Percentiles rank a stretch among this genome's conserved stretches.
Evolutionary conservation across 176 grass and related monocot species (phyloP).

Genomic region (Eremochloa ophiuroides): DNA sequence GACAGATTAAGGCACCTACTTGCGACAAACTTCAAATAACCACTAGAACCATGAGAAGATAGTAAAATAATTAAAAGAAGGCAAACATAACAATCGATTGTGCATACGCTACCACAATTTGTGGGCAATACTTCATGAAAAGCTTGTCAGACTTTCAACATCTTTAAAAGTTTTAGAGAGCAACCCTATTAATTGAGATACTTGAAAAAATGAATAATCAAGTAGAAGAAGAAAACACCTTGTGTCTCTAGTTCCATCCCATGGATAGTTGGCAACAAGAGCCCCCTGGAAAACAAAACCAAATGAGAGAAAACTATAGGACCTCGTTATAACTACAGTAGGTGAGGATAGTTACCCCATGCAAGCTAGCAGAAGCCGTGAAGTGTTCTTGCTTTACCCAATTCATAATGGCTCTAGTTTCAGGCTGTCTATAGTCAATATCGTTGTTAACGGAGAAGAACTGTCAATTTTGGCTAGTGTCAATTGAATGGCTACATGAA

Average conservation of each 20-base stretch:
- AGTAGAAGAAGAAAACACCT: slow-evolving; percentile 32
- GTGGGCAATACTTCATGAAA: not conserved
- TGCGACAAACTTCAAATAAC: slow-evolving; percentile 7
- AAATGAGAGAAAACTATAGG: not conserved
- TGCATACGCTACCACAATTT: not conserved
- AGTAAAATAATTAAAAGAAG: slow-evolving; percentile 2
- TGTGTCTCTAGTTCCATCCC: slow-evolving; percentile 88
- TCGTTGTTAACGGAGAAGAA: slow-evolving; percentile 78
- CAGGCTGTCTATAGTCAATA: slow-evolving; percentile 66
- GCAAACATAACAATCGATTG: not conserved
- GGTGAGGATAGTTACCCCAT: slow-evolving; percentile 68
- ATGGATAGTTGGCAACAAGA: slow-evolving; percentile 98
- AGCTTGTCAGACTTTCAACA: not conserved
- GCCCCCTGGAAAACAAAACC: slow-evolving; percentile 60
- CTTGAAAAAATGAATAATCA: slow-evolving; percentile 15
- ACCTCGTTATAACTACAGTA: not conserved
- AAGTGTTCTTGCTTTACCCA: slow-evolving; percentile 79
- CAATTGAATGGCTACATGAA: slow-evolving; percentile 21
- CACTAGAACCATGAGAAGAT: slow-evolving; percentile 1
- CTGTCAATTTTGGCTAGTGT: slow-evolving; percentile 36
- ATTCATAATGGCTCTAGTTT: slow-evolving; percentile 91
- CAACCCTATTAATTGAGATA: slow-evolving; percentile 1
- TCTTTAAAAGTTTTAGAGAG: slow-evolving; percentile 5
- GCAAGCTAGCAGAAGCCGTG: slow-evolving; percentile 90
- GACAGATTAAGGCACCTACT: not conserved